These are phyloP conservation scores for Bipolaris gigantea DNA, from an alignment of 2,329 filamentous ascomycete genomes.

Conservation along the genomic window DNA sequence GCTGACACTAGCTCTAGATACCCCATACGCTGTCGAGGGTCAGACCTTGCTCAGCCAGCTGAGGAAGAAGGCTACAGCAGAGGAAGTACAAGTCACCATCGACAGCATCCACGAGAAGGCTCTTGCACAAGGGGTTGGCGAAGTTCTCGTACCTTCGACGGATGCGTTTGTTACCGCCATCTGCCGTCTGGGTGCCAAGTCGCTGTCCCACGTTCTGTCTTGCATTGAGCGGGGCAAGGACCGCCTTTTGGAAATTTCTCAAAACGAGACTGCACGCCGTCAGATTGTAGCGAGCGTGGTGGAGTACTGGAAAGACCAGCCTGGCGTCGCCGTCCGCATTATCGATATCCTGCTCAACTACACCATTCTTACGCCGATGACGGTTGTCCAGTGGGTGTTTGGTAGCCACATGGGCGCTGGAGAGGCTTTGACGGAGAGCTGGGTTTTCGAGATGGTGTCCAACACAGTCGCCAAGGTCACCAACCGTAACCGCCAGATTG, in stretches of 20 bases:
- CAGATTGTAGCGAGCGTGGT: slow-evolving; percentile 92
- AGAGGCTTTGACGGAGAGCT: slow-evolving; percentile 68
- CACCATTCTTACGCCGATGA: slow-evolving; percentile 82
- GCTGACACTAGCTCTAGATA: slow-evolving; percentile 53
- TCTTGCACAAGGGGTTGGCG: slow-evolving; percentile 64
- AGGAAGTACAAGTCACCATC: slow-evolving; percentile 82
- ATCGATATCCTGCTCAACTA: slow-evolving; percentile 98
- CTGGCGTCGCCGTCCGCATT: slow-evolving; percentile 87
- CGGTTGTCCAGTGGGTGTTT: slow-evolving; percentile 89
- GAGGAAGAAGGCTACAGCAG: slow-evolving; percentile 79
- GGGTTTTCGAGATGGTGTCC: slow-evolving; percentile 87
- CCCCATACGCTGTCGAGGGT: slow-evolving; percentile 82
- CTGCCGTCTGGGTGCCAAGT: slow-evolving; percentile 92
- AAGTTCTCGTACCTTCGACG: slow-evolving; percentile 82
- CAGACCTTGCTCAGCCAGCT: slow-evolving; percentile 78
- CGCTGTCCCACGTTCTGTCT: slow-evolving; percentile 90
- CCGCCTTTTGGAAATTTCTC: slow-evolving; percentile 76
- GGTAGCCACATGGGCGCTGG: slow-evolving; percentile 66
- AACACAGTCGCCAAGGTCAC: slow-evolving; percentile 91
- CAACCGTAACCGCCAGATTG: slow-evolving; percentile 79
- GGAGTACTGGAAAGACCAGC: slow-evolving; percentile 90
- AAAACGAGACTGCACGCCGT: slow-evolving; percentile 70
- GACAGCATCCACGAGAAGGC: slow-evolving; percentile 81
- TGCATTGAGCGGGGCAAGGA: slow-evolving; percentile 95
- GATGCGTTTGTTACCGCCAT: slow-evolving; percentile 94